Conservation (phyloP, 495 filamentous ascomycete genomes). For the Bathelium albidoporum region DNA sequence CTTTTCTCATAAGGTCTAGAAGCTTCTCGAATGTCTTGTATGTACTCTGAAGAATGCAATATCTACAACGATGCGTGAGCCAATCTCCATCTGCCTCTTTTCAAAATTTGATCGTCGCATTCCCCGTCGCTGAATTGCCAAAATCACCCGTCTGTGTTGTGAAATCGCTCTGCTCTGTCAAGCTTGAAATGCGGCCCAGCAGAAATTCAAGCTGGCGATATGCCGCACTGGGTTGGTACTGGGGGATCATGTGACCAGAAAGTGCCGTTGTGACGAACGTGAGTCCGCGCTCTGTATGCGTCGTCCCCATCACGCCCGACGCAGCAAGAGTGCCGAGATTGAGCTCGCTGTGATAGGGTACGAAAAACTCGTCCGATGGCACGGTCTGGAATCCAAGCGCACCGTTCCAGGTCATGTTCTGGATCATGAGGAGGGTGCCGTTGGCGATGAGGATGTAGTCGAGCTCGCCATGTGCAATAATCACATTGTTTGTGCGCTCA, state of each 20-base stretch:
- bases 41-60: background rate
- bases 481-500: conserved; percentile 55
- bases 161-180: conserved; percentile 21
- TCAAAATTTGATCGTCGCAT: conserved; percentile 6
- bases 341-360: conserved; percentile 29
- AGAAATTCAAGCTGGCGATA: conserved; percentile 53
- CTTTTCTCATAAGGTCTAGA: background rate
- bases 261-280: conserved; percentile 27
- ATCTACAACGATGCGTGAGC: background rate
- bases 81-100: background rate
- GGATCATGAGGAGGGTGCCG: conserved; percentile 60
- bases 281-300: conserved; percentile 29
- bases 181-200: conserved; percentile 27
- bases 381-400: conserved; percentile 51
- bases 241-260: conserved; percentile 27
- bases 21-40: background rate
- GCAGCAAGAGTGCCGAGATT: conserved; percentile 21
- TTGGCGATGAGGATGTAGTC: conserved; percentile 56
- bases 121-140: conserved; percentile 14
- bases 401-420: conserved; percentile 81
- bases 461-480: conserved; percentile 57
- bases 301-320: conserved; percentile 27
- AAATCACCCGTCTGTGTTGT: conserved; percentile 19
- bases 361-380: conserved; percentile 30
- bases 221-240: conserved; percentile 27